Conservation (phyloP, 176 grass and related monocot genomes). For the Paspalum vaginatum region DNA sequence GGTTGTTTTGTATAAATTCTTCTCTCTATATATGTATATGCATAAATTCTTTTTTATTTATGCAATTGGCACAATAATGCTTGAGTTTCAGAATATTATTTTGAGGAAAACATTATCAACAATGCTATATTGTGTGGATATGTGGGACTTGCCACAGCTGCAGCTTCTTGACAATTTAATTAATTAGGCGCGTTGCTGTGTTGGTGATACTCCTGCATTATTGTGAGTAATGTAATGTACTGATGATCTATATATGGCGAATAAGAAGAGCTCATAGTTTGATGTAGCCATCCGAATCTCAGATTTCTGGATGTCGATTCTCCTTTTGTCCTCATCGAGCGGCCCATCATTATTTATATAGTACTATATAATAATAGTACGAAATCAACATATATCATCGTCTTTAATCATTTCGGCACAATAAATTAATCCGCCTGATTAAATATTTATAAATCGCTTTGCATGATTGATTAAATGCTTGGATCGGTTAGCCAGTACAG, state of each 20-base stretch:
- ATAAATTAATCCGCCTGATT: not conserved
- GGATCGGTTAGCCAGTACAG: not conserved
- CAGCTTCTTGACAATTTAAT: too few species aligned
- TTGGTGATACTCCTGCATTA: not conserved
- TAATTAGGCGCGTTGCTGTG: too few species aligned
- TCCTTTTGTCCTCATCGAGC: constrained; percentile 9
- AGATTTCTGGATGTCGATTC: not conserved
- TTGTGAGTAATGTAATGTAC: not conserved
- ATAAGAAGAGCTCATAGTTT: not conserved
- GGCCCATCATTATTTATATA: not conserved
- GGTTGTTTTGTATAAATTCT: not conserved
- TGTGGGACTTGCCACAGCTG: too few species aligned
- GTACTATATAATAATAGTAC: not conserved
- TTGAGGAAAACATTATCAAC: too few species aligned
- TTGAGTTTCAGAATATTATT: too few species aligned
- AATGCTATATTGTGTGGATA: too few species aligned
- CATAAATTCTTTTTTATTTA: too few species aligned
- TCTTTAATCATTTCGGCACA: not conserved
- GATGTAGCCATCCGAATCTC: constrained; percentile 1
- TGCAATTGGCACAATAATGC: too few species aligned
- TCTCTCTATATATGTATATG: too few species aligned
- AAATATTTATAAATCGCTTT: not conserved
- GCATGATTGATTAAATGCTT: not conserved
- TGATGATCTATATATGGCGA: not conserved
- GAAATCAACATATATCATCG: not conserved